Conservation (phyloP, 306 rosid genomes). For the Ceratonia siliqua region DNA sequence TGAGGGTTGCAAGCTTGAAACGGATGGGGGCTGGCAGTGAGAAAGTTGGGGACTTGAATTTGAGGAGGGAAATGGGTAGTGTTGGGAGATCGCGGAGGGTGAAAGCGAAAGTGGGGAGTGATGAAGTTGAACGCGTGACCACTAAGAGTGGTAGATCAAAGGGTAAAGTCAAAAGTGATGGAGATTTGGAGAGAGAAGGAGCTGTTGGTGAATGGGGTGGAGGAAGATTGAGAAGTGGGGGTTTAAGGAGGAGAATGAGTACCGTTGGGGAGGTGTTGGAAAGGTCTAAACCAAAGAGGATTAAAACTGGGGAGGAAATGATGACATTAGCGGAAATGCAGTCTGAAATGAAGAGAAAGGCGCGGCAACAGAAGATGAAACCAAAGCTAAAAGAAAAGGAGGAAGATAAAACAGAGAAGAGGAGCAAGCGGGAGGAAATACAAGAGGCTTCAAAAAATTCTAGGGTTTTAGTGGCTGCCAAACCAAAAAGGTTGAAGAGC, state of each 20-base stretch:
- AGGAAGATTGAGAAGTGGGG: slow-evolving; percentile 47
- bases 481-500: slow-evolving; percentile 19
- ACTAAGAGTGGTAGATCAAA: slow-evolving; percentile 17
- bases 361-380: slow-evolving; percentile 43
- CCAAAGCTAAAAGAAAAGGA: slow-evolving; percentile 40
- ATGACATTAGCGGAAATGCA: slow-evolving; percentile 91
- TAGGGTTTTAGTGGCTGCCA: slow-evolving; percentile 29
- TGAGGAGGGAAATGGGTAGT: slow-evolving; percentile 17
- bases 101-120: slow-evolving; percentile 35
- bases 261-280: slow-evolving; percentile 73
- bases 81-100: neutral
- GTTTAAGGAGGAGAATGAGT: slow-evolving; percentile 62
- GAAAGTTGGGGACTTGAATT: slow-evolving; percentile 4
- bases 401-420: slow-evolving; percentile 32
- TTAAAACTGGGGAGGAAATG: slow-evolving; percentile 53
- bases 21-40: slow-evolving; percentile 8
- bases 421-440: slow-evolving; percentile 24
- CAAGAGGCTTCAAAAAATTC: slow-evolving; percentile 25
- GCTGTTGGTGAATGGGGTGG: slow-evolving; percentile 27
- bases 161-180: slow-evolving; percentile 27
- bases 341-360: slow-evolving; percentile 52
- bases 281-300: slow-evolving; percentile 54
- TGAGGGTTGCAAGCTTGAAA: slow-evolving; percentile 16
- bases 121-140: slow-evolving; percentile 20
- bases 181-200: slow-evolving; percentile 25